A percentile compares a stretch with the other conserved stretches of the same genome.
These are phyloP conservation scores for Nakazawaea laoshanensis DNA, from an alignment of 805 yeast genomes.

Conservation along the genomic window DNA sequence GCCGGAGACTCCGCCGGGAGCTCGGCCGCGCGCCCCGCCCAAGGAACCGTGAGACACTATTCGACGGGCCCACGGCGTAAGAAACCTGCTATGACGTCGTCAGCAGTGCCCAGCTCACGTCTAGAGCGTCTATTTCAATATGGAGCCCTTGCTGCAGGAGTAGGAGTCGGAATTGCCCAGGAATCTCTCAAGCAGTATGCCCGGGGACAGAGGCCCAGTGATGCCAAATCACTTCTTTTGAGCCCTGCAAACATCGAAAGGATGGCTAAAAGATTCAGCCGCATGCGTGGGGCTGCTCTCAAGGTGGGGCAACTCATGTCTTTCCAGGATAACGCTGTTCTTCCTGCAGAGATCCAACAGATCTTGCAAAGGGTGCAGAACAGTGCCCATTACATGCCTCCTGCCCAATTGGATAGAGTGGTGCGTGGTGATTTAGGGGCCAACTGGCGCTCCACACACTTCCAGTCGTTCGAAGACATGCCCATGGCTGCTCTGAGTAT, in stretches of 20 bases:
- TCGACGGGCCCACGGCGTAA: no score
- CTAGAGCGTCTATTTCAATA: slow-evolving; percentile 88
- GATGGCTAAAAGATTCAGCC: slow-evolving; percentile 77
- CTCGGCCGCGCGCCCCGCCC: no score
- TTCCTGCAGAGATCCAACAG: slow-evolving; percentile 80
- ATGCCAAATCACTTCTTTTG: slow-evolving; percentile 52
- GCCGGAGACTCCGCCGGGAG: no score
- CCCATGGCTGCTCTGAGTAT: slow-evolving; percentile 98
- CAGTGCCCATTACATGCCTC: slow-evolving; percentile 95
- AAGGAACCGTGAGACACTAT: no score
- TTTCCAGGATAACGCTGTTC: slow-evolving; percentile 80
- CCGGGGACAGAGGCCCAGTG: slow-evolving; percentile 37
- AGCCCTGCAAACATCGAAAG: slow-evolving; percentile 81
- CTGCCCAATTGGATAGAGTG: slow-evolving; percentile 73
- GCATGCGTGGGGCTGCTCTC: slow-evolving; percentile 98
- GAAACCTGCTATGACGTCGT: slow-evolving; percentile 47
- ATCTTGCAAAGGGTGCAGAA: slow-evolving; percentile 82
- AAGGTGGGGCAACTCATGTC: slow-evolving; percentile 96
- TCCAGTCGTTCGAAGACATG: slow-evolving; percentile 68
- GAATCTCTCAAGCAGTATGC: slow-evolving; percentile 70
- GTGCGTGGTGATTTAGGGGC: slow-evolving; percentile 67
- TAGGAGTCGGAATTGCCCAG: slow-evolving; percentile 75
- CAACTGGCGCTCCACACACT: slow-evolving; percentile 64
- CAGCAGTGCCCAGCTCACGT: slow-evolving; percentile 81
- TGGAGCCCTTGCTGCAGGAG: slow-evolving; percentile 85